These are phyloP conservation scores for Termitomyces sp. DNA, from an alignment of 768 basidiomycete genomes.

Conservation along the genomic window DNA sequence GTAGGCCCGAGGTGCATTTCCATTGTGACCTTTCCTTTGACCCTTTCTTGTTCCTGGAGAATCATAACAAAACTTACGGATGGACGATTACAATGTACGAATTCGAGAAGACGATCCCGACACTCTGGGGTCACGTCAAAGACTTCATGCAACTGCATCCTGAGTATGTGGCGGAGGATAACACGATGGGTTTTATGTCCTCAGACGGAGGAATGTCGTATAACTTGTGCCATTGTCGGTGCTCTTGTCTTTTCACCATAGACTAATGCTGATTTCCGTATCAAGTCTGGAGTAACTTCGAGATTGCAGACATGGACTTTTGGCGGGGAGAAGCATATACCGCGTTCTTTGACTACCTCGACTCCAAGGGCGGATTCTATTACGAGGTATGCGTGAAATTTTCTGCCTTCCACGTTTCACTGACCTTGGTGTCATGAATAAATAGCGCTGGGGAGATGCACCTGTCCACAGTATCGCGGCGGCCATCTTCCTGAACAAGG, in stretches of 20 bases:
- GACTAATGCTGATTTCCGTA: neutral
- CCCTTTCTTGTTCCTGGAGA: conserved; percentile 73
- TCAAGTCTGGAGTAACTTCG: conserved; percentile 65
- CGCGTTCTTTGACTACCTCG: conserved; percentile 61
- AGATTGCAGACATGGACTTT: conserved; percentile 64
- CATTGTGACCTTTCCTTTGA: conserved; percentile 65
- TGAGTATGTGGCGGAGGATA: conserved; percentile 48
- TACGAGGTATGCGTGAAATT: conserved; percentile 46
- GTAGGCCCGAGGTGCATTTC: conserved; percentile 66
- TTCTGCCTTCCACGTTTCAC: conserved; percentile 32
- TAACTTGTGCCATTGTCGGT: conserved; percentile 74
- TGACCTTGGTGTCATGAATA: conserved; percentile 19
- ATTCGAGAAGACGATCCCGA: conserved; percentile 70
- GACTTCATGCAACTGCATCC: conserved; percentile 57
- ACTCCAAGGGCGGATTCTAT: conserved; percentile 61
- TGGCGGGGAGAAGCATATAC: conserved; percentile 61
- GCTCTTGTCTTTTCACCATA: conserved; percentile 24
- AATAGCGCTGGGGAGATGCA: conserved; percentile 78
- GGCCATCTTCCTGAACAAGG: conserved; percentile 60
- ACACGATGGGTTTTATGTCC: conserved; percentile 61
- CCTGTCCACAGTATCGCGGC: conserved; percentile 83
- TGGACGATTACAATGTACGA: conserved; percentile 78
- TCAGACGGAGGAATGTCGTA: conserved; percentile 34
- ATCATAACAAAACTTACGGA: conserved; percentile 66
- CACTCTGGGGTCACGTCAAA: conserved; percentile 68